A percentile compares a stretch with the other conserved stretches of the same genome.
Conservation (phyloP, 208 protist genomes). For the Willaertia magna region DNA sequence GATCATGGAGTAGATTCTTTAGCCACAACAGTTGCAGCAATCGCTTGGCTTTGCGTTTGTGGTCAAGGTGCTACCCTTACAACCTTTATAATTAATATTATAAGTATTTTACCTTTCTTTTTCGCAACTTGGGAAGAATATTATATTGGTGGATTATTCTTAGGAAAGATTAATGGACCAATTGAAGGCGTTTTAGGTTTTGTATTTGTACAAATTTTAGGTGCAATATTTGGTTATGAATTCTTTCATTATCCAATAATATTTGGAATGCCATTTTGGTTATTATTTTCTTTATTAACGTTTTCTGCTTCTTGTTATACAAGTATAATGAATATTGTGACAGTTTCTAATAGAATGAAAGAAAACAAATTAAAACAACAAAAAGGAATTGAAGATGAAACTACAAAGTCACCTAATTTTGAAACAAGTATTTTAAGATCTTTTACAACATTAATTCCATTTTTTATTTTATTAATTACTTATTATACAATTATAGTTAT, state of each 20-base stretch:
- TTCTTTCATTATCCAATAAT: neutral
- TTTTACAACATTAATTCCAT: neutral
- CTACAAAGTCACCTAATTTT: neutral
- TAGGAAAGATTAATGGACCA: slow-evolving; percentile 4
- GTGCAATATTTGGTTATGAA: neutral
- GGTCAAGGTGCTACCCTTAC: neutral
- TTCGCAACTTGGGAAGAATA: neutral
- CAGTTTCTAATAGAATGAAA: neutral
- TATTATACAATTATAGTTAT: neutral
- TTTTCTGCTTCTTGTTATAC: neutral
- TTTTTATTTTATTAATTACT: neutral
- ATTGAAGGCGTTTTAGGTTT: slow-evolving; percentile 2
- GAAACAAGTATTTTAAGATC: neutral
- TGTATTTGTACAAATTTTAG: neutral
- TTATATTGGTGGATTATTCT: slow-evolving; percentile 7
- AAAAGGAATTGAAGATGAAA: neutral
- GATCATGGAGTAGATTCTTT: slow-evolving; percentile 80
- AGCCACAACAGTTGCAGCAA: neutral
- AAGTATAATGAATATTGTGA: neutral
- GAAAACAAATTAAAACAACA: neutral
- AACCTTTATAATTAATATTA: neutral
- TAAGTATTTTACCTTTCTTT: neutral
- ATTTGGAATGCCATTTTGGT: neutral
- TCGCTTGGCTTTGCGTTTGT: neutral
- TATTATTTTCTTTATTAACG: neutral